Evolutionary conservation across 331 rosid genomes (phyloP), one percentile per base, ranked within the genome.

Genomic region (Phaseolus coccineus): DNA sequence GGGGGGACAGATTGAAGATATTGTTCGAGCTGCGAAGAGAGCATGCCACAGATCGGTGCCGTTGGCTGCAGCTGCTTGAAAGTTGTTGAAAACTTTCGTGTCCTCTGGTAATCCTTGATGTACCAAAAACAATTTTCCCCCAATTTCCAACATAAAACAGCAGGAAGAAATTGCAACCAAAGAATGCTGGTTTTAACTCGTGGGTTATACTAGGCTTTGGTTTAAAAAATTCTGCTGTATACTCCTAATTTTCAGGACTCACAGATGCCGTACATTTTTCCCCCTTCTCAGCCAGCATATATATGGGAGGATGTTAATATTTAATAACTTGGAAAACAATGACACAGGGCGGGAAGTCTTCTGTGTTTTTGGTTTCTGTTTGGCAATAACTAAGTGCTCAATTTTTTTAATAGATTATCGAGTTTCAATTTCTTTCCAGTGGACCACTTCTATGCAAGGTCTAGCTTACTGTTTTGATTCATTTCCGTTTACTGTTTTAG

Each of bases 21-120:
- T 96, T 66, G 97, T 96, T 77, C 97, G 97, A 48, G 98, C 96
- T 15, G 98, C 96, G 11, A 96, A 96, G 92, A 87, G 99, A 88
- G 93, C 91, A 2, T 93, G 98, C 89, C 78, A 90, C 84, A 89
- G 97, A 88, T 84, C 97, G 52, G 90, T 86, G 31, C 86, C 91
- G 12, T 14, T 86, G 93, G 97, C 97, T 19, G 94, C 90, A 33
- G 77, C 88, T 55, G 99, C 91, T 81, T 96, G 82, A 83, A 53
- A 70, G 25, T 81, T 55, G 61, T 77, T 59, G 74, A 74, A 76
- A 48, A 4, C 77, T 77, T 78, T 78, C 27, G 14, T 27, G 28
- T 75, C 72, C 25, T 24, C 78, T 59, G 84, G 66, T 58, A 55
- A 44, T 55, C 42, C 24, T 28, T 48, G 25, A 65, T 86, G 71